Conservation (phyloP, 2,329 filamentous ascomycete genomes). For the Aspergillus alliaceus region DNA sequence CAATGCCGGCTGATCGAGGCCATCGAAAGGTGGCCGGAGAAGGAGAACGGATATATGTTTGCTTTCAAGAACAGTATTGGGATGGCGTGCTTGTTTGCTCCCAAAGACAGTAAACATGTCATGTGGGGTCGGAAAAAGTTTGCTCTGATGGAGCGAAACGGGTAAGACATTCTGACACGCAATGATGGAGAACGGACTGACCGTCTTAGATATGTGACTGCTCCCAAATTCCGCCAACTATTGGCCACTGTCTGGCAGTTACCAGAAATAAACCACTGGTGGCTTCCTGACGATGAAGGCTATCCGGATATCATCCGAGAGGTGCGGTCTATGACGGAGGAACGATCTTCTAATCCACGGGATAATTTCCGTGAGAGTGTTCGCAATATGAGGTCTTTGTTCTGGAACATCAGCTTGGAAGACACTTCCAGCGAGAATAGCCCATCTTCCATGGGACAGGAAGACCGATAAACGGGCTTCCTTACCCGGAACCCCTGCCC, state of each 20-base stretch:
- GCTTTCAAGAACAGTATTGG: slow-evolving; percentile 74
- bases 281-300: slow-evolving; percentile 80
- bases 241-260: slow-evolving; percentile 76
- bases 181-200: no score
- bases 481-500: not conserved
- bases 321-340: slow-evolving; percentile 78
- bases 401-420: slow-evolving; percentile 61
- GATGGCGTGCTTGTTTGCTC: slow-evolving; percentile 77
- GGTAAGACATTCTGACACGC: slow-evolving; percentile 59
- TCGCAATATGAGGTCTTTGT: slow-evolving; percentile 73
- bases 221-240: slow-evolving; percentile 68
- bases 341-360: slow-evolving; percentile 62
- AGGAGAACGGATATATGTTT: slow-evolving; percentile 69
- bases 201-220: slow-evolving; percentile 76
- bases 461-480: not conserved
- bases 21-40: slow-evolving; percentile 69
- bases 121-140: slow-evolving; percentile 81
- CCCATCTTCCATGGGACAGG: slow-evolving; percentile 20
- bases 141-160: slow-evolving; percentile 72
- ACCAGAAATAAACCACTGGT: slow-evolving; percentile 74
- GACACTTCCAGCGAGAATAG: slow-evolving; percentile 36
- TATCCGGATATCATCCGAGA: slow-evolving; percentile 72
- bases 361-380: slow-evolving; percentile 62
- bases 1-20: slow-evolving; percentile 79
- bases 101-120: slow-evolving; percentile 68